A percentile compares a stretch with the other conserved stretches of the same genome.
phyloP scores from a whole-genome alignment of 2,329 filamentous ascomycete genomes.

The Cyphellophora attinorum region DNA sequence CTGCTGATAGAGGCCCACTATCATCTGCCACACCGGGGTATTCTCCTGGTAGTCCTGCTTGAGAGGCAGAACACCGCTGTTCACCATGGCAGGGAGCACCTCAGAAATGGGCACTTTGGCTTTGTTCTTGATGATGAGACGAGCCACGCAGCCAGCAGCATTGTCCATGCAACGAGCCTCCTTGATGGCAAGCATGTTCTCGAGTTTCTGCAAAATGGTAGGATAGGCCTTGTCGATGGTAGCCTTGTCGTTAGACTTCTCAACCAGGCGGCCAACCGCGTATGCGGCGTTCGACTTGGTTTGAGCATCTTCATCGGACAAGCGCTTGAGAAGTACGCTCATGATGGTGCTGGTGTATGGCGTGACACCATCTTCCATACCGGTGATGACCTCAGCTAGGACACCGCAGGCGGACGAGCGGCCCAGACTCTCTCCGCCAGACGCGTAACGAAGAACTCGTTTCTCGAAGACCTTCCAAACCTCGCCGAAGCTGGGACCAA shows the following conservation, averaged over 20 bases:
- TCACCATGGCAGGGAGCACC: slow-evolving; percentile 70
- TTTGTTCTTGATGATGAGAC: slow-evolving; percentile 87
- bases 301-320: slow-evolving; percentile 81
- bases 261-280: slow-evolving; percentile 73
- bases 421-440: slow-evolving; percentile 76
- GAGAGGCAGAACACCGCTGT: slow-evolving; percentile 59
- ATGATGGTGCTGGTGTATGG: slow-evolving; percentile 69
- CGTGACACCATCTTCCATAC: slow-evolving; percentile 73
- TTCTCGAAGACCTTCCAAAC: slow-evolving; percentile 96
- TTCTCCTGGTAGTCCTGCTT: slow-evolving; percentile 97
- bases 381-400: slow-evolving; percentile 79
- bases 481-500: slow-evolving; percentile 72
- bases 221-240: slow-evolving; percentile 67
- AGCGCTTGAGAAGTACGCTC: slow-evolving; percentile 72
- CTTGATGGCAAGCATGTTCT: slow-evolving; percentile 68
- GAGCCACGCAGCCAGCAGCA: slow-evolving; percentile 77
- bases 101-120: slow-evolving; percentile 70
- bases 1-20: slow-evolving; percentile 64
- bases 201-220: slow-evolving; percentile 73
- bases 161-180: slow-evolving; percentile 85
- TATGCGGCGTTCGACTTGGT: slow-evolving; percentile 94
- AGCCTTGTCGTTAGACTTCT: slow-evolving; percentile 65
- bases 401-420: slow-evolving; percentile 84
- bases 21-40: slow-evolving; percentile 82
- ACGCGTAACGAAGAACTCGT: slow-evolving; percentile 77